Conservation (phyloP, 805 yeast species). For the Candida chauliodis region DNA sequence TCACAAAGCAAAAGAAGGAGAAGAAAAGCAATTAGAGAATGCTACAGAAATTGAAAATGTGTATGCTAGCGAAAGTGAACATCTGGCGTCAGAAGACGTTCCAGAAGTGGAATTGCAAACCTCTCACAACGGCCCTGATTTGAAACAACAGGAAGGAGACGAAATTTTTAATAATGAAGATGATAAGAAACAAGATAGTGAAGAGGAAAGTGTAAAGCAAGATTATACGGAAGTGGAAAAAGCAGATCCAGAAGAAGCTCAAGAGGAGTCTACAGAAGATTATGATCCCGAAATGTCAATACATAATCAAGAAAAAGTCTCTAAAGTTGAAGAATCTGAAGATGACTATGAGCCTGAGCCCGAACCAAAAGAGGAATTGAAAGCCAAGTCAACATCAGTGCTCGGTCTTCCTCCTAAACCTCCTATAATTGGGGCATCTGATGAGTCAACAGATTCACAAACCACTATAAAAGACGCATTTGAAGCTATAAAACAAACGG, state of each 20-base stretch:
- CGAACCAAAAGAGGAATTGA: slow-evolving; percentile 13
- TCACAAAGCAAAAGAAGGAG: slow-evolving; percentile 2
- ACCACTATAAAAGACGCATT: slow-evolving; percentile 27
- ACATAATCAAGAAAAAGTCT: slow-evolving; percentile 10
- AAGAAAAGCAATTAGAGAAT: background rate
- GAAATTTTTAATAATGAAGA: too few species aligned
- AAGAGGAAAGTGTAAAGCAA: background rate
- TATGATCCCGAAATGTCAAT: slow-evolving; percentile 10
- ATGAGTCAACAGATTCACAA: background rate
- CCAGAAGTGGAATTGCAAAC: too few species aligned
- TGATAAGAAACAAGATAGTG: background rate
- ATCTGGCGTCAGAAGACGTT: background rate
- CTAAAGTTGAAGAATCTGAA: slow-evolving; percentile 20
- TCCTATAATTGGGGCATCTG: slow-evolving; percentile 14
- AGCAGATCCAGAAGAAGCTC: background rate
- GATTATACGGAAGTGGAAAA: background rate
- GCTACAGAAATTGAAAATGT: slow-evolving; percentile 2
- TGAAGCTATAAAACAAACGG: slow-evolving; percentile 35
- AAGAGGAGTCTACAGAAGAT: slow-evolving; percentile 8
- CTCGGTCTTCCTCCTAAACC: slow-evolving; percentile 30
- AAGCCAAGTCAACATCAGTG: slow-evolving; percentile 12
- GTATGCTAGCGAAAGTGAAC: background rate
- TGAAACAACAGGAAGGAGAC: too few species aligned
- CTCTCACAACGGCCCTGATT: too few species aligned
- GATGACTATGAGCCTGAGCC: slow-evolving; percentile 30